Evolutionary conservation across 2,329 filamentous ascomycete genomes (phyloP).

Genomic region (Verticillium klebahnii): DNA sequence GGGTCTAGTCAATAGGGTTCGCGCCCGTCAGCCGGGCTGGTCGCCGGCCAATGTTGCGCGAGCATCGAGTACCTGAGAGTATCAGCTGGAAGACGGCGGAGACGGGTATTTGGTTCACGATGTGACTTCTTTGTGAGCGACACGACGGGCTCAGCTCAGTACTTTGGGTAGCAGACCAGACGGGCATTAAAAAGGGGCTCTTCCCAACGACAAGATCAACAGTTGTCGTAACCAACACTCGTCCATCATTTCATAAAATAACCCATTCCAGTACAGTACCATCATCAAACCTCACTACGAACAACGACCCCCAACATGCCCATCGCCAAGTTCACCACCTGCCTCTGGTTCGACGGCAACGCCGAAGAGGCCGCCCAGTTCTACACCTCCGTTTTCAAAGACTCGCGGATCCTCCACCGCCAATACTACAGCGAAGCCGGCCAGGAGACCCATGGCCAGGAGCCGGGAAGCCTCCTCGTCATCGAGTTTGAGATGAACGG

Average conservation of each 20-base stretch:
- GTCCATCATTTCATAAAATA: no score
- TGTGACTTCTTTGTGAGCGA: background rate
- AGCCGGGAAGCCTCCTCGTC: constrained; percentile 25
- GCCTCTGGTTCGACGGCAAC: constrained; percentile 36
- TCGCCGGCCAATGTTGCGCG: background rate
- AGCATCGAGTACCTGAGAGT: background rate
- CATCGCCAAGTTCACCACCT: constrained; percentile 18
- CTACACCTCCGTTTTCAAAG: constrained; percentile 35
- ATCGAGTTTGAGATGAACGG: constrained; percentile 35
- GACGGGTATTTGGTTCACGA: background rate
- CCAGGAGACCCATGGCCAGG: constrained; percentile 23
- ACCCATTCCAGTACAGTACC: no score
- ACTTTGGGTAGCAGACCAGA: no score
- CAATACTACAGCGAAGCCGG: constrained; percentile 24
- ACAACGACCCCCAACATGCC: background rate
- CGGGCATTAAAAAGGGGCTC: no score
- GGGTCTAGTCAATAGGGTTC: background rate
- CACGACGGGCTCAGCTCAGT: no score
- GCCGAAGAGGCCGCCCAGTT: constrained; percentile 35
- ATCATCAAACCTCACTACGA: background rate
- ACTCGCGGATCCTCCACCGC: constrained; percentile 29
- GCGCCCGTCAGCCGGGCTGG: background rate
- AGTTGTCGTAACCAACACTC: no score
- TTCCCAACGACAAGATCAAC: no score
- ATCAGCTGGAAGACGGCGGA: background rate